Conservation (phyloP, 2,329 filamentous ascomycete species). For the Trichoderma sp. region DNA sequence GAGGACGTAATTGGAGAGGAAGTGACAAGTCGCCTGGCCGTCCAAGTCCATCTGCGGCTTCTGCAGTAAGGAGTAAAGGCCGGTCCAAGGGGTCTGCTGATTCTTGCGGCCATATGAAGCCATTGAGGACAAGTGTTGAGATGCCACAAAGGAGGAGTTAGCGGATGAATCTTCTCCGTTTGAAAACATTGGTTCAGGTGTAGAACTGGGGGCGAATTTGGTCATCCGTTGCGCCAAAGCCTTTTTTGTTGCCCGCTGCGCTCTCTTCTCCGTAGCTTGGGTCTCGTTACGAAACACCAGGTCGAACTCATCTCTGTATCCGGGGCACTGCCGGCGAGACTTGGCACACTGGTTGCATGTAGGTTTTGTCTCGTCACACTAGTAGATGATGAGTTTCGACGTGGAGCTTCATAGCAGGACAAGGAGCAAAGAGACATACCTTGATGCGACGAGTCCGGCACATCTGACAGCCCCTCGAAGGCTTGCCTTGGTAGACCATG, state of each 20-base stretch:
- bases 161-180: slow-evolving; percentile 15
- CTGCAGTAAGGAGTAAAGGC: slow-evolving; percentile 27
- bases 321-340: slow-evolving; percentile 61
- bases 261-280: slow-evolving; percentile 62
- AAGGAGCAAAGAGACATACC: slow-evolving; percentile 42
- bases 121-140: background rate
- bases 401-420: background rate
- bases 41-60: slow-evolving; percentile 48
- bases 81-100: slow-evolving; percentile 17
- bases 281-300: slow-evolving; percentile 72
- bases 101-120: slow-evolving; percentile 1
- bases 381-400: slow-evolving; percentile 16
- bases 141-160: background rate
- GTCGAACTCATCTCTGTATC: slow-evolving; percentile 70
- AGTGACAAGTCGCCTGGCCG: slow-evolving; percentile 56
- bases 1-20: slow-evolving; percentile 59
- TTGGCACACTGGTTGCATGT: slow-evolving; percentile 64
- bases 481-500: slow-evolving; percentile 66
- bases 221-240: slow-evolving; percentile 30
- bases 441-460: slow-evolving; percentile 72
- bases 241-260: slow-evolving; percentile 54
- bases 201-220: background rate
- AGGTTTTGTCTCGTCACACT: slow-evolving; percentile 68
- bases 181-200: slow-evolving; percentile 15
- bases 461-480: slow-evolving; percentile 69